A percentile compares a stretch with the other conserved stretches of the same genome.
phyloP scores from a whole-genome alignment of 257 asterid species.

The Penstemon eatonii region DNA sequence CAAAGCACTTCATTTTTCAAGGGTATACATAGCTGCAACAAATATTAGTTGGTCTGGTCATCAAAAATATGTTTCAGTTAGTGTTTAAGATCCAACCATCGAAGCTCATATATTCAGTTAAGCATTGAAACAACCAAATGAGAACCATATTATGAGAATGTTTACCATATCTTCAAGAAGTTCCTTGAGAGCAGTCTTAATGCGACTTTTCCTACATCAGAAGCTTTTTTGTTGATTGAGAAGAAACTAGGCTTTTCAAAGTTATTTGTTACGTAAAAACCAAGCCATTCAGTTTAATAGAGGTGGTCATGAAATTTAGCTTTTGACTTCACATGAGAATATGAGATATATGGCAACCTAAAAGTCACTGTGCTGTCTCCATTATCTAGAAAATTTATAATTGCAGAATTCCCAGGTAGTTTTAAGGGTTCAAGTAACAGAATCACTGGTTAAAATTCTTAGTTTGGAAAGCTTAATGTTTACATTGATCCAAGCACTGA shows the following conservation, averaged over 20 bases:
- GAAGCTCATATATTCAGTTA: neutral
- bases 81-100: neutral
- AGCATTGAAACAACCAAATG: neutral
- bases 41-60: neutral
- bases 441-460: neutral
- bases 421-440: slow-evolving; percentile 17
- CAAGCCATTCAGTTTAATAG: neutral
- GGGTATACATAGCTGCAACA: neutral
- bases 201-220: slow-evolving; percentile 23
- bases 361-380: neutral
- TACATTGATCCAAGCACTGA: neutral
- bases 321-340: neutral
- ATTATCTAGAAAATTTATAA: neutral
- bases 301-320: neutral
- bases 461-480: slow-evolving; percentile 1
- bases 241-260: neutral
- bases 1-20: neutral
- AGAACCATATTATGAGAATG: neutral
- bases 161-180: slow-evolving; percentile 15
- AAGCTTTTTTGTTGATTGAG: slow-evolving; percentile 5
- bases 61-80: neutral
- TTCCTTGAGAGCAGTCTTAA: slow-evolving; percentile 16
- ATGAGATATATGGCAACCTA: slow-evolving; percentile 7
- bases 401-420: slow-evolving; percentile 8
- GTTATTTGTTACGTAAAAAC: neutral